Evolutionary conservation across 345 rosid species (phyloP).

Genomic region (Kandelia obovata): DNA sequence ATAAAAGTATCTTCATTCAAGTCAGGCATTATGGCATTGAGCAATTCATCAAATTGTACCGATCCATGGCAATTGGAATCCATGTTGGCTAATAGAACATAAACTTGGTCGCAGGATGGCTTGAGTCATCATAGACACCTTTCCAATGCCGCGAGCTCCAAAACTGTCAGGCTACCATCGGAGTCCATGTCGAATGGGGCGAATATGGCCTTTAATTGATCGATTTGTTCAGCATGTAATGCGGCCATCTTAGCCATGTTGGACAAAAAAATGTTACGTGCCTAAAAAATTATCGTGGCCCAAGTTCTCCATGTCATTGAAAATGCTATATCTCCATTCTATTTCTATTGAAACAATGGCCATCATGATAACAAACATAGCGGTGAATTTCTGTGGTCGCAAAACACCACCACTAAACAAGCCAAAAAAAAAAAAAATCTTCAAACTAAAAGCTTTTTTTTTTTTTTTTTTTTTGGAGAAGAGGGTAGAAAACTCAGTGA

Average conservation of each 20-base stretch:
- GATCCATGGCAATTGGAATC: slow-evolving; percentile 78
- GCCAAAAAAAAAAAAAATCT: too few relatives aligned
- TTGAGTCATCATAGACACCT: slow-evolving; percentile 73
- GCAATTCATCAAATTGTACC: slow-evolving; percentile 75
- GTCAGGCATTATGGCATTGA: slow-evolving; percentile 53
- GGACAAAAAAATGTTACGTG: not conserved
- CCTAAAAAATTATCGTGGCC: not conserved
- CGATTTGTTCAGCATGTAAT: slow-evolving; percentile 37
- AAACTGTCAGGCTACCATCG: slow-evolving; percentile 86
- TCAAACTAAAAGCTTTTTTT: too few relatives aligned
- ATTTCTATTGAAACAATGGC: too few relatives aligned
- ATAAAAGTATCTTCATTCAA: slow-evolving; percentile 45
- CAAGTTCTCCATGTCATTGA: too few relatives aligned
- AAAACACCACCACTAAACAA: too few relatives aligned
- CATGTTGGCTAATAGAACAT: slow-evolving; percentile 58
- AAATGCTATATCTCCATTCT: not conserved
- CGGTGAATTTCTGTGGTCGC: not conserved
- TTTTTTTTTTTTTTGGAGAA: too few relatives aligned
- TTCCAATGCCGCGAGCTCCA: slow-evolving; percentile 81
- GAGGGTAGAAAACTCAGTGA: too few relatives aligned
- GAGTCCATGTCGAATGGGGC: slow-evolving; percentile 77
- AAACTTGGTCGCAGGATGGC: slow-evolving; percentile 78
- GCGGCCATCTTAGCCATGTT: slow-evolving; percentile 5
- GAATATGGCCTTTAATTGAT: slow-evolving; percentile 58
- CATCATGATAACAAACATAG: not conserved